Evolutionary conservation across 2,329 filamentous ascomycete genomes (phyloP).

Genomic region (Fusarium staphyleae): DNA sequence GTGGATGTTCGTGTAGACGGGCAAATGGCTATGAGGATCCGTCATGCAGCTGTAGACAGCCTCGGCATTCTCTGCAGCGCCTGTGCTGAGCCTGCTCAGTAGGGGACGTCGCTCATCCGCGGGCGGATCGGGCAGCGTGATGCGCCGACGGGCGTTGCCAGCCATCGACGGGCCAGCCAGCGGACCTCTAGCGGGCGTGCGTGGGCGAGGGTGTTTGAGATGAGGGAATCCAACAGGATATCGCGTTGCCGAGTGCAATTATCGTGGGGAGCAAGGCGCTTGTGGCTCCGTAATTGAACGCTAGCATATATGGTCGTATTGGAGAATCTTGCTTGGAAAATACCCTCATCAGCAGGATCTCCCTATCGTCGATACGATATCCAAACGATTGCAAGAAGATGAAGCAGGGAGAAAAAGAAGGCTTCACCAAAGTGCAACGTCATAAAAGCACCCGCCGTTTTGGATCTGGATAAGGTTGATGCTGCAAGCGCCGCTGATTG

Average conservation of each 20-base stretch:
- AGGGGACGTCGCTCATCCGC: constrained; percentile 48
- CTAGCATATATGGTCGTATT: no score
- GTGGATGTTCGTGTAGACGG: constrained; percentile 81
- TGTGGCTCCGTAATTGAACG: neutral
- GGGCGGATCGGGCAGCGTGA: constrained; percentile 41
- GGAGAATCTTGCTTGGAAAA: neutral
- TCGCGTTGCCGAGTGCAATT: constrained; percentile 5
- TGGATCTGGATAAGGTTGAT: constrained; percentile 24
- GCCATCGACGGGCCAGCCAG: constrained; percentile 31
- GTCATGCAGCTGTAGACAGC: constrained; percentile 60
- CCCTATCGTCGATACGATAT: neutral
- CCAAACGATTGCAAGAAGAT: neutral
- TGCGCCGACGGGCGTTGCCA: constrained; percentile 40
- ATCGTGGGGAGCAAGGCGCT: neutral
- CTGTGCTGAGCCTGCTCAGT: constrained; percentile 45
- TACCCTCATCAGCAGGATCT: constrained; percentile 1
- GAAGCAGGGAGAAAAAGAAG: neutral
- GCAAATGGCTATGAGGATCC: constrained; percentile 68
- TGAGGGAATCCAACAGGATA: constrained; percentile 7
- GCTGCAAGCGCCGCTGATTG: constrained; percentile 34
- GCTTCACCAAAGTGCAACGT: constrained; percentile 25
- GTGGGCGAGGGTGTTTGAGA: neutral
- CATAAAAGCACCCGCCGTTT: constrained; percentile 30
- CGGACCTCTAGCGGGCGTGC: neutral
- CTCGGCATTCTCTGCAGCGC: constrained; percentile 42